Evolutionary conservation across 2,329 filamentous ascomycete species (phyloP), one percentile per base, ranked within the genome.

Genomic region (Cladophialophora immunda): DNA sequence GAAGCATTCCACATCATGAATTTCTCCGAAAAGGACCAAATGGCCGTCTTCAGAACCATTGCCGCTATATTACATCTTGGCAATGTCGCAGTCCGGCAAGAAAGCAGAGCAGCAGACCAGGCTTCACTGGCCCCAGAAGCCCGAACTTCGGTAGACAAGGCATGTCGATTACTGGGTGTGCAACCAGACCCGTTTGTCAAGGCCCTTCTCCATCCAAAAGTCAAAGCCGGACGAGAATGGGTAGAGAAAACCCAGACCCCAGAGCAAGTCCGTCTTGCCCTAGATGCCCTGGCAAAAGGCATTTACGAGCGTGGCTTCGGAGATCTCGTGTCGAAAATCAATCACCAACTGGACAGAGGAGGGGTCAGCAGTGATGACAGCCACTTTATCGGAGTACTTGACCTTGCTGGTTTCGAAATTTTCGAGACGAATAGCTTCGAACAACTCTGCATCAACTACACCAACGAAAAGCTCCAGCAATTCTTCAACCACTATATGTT

Each of bases 401-500:
- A 99, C 87, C 99, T 99, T 79, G 96, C 96, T 70, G 95, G 95
- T 68, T 99, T 99, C 79, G 95, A 99, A 77, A 99, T 99, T 66
- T 99, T 99, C 74, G 94, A 99, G 73, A 88, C 92, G 75, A 99
- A 99, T 82, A 97, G 94, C 82, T 99, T 99, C 75, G 95, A 99
- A 78, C 95, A 99, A 79, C 86, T 99, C 5, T 99, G 95, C 83
- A 99, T 99, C 85, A 99, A 99, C 80, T 99, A 99, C 80, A 98
- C 96, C 68, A 99, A 99, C 80, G 95, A 99, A 79, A 99, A 97
- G 79, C 87, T 99, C 6, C 95, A 99, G 76, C 95, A 99, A 73
- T 99, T 99, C 79, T 99, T 99, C 86, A 99, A 99, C 75, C 95
- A 99, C 77, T 96, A 99, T 82, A 99, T 99, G 95, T 99, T 99